Evolutionary conservation across 257 asterid genomes (phyloP), one percentile per base, ranked within the genome.

Genomic region (Solanum paucissectum): DNA sequence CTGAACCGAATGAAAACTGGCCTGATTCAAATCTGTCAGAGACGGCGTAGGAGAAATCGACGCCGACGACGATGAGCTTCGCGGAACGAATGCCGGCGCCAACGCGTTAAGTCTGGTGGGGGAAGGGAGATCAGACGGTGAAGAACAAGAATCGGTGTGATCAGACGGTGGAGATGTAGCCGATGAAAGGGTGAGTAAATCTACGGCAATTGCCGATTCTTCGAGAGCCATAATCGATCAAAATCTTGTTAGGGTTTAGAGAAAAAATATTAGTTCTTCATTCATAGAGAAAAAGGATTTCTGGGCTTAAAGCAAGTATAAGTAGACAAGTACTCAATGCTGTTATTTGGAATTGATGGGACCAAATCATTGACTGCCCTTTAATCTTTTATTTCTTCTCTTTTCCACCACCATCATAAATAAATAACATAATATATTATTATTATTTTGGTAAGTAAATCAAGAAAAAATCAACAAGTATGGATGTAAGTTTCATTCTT

Each of bases 31-130:
- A 37, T 74, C 52, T 0, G 32, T 10, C 52, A 74, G 9, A 6
- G 83, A 74, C 20, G 83, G 29, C 10, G 62, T 12, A 16, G 58
- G 82, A 73, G 82, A 73, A 73, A 36, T 36, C 29, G 46, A 73
- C 18, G 68, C 12, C 27, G 68, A 60, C 25, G 52, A 34, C 29
- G 52, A 11, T 18, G 92, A 86, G 46, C 34, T 58, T 6, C 96
- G 92, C 10, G 98, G 98, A 20, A 94, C 93, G 92, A 95, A 95
- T 32, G 94, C 98, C 5, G 98, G 98, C 27, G 98, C 98, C 89
- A 89, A 86, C 23, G 98, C 98, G 91, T 92, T 94, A 84, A 95
- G 95, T 89, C 89, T 92, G 90, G 86, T 90, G 33, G 64, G 52
- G 12, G 85, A 79, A 79, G 85, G 38, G 3, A 34, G 38, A 79